Evolutionary conservation across 2,329 filamentous ascomycete species (phyloP), one percentile per base, ranked within the genome.

Genomic region (Westerdykella aurantiaca): DNA sequence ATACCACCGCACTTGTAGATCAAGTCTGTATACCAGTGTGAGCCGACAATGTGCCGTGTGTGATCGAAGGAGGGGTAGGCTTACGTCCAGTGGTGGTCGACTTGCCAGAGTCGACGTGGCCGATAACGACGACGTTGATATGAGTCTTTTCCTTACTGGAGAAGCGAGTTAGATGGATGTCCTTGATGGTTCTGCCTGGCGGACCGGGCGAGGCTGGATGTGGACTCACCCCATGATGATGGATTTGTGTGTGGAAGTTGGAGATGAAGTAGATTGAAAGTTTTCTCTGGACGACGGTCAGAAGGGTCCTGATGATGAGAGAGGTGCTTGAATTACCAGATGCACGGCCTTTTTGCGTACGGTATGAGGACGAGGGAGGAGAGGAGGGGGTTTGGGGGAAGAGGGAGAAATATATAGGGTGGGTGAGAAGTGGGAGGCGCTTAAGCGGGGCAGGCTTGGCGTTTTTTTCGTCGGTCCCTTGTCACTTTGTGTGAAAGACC

Each of bases 1-100:
- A 97, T 98, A 88, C 93, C 93, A 86, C 93, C 93, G 82, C 93
- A 97, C 86, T 98, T 91, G 89, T 97, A 97, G 87, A 98, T 97
- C 84, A 98, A 85, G 81, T 76, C 72, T 75, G 68, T 91, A 86
- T 73, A 74, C 63, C 67, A 60, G 61, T 60, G 60, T 66, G 50
- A 59, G 55, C 50, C 51, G 38, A 40, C 55, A 49, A 47, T 50
- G 51, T 51, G 51, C 50, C 54, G 60, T 55, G 48, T 41, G 56
- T 41, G 60, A 49, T 60, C 51, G 56, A 48, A 52, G 46, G 43
- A 55, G 45, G 25, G 56, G 60, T 45, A 57, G 55, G 63, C 83
- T 86, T 83, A 88, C 72, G 73, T 56, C 87, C 83, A 65, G 84
- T 87, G 75, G 90, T 96, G 75, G 90, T 96, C 66, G 90, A 95